Conservation (phyloP, 805 yeast genomes). For the Wickerhamomyces queroliae region DNA sequence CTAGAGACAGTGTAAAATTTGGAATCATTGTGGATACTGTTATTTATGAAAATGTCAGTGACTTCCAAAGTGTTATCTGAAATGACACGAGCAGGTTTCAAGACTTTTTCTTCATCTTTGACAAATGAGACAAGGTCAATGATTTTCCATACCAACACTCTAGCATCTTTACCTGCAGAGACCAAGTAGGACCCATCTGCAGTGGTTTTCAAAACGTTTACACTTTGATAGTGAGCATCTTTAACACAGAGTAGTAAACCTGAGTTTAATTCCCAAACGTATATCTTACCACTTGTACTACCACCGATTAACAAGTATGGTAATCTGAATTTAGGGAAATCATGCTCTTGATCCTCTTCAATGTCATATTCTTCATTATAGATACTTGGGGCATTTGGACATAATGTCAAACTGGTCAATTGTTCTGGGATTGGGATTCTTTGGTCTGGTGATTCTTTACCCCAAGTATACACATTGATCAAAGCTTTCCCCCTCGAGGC, state of each 20-base stretch:
- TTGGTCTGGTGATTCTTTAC: conserved; percentile 70
- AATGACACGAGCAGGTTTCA: conserved; percentile 53
- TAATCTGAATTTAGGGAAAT: conserved; percentile 36
- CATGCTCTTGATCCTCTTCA: conserved; percentile 15
- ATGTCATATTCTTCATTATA: conserved; percentile 14
- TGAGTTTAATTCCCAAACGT: conserved; percentile 79
- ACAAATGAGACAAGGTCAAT: conserved; percentile 44
- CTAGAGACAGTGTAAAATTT: conserved; percentile 62
- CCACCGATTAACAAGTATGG: conserved; percentile 74
- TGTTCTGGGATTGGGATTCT: conserved; percentile 81
- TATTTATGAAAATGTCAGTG: conserved; percentile 37
- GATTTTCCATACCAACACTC: conserved; percentile 70
- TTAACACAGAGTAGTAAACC: conserved; percentile 69
- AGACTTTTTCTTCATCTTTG: conserved; percentile 26
- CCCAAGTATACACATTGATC: conserved; percentile 64
- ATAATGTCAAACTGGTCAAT: conserved; percentile 48
- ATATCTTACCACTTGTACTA: conserved; percentile 66
- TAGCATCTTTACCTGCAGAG: conserved; percentile 77
- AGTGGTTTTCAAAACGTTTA: conserved; percentile 54
- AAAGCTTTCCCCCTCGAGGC: conserved; percentile 71
- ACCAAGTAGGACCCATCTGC: conserved; percentile 60
- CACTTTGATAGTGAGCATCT: conserved; percentile 80
- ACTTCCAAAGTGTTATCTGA: conserved; percentile 51
- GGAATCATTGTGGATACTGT: conserved; percentile 53
- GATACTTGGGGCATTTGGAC: conserved; percentile 29